Evolutionary conservation across 2,329 filamentous ascomycete genomes (phyloP).

Genomic region (Cordyceps cicadae): DNA sequence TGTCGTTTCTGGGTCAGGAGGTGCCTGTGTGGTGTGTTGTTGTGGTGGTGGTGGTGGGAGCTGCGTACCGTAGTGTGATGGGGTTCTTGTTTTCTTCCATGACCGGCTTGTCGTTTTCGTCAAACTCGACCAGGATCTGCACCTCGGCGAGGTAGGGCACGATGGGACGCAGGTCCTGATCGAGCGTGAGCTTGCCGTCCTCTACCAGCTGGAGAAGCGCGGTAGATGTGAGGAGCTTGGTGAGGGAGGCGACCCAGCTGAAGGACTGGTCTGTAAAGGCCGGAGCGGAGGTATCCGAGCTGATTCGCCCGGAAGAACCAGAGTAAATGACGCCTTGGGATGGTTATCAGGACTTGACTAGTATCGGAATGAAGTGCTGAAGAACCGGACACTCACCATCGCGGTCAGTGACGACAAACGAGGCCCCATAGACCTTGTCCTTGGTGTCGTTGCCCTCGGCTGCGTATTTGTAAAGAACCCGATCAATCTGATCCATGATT

Average conservation of each 20-base stretch:
- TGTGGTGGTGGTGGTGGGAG: not conserved
- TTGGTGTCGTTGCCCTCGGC: slow-evolving; percentile 19
- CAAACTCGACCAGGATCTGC: slow-evolving; percentile 21
- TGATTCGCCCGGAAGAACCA: slow-evolving; percentile 22
- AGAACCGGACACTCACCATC: slow-evolving; percentile 14
- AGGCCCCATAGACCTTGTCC: slow-evolving; percentile 22
- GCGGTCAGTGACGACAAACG: slow-evolving; percentile 21
- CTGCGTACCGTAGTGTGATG: slow-evolving; percentile 22
- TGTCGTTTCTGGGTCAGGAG: slow-evolving; percentile 10
- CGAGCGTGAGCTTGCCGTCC: slow-evolving; percentile 19
- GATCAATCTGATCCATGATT: slow-evolving; percentile 16
- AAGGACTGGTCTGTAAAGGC: slow-evolving; percentile 22
- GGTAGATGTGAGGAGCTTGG: slow-evolving; percentile 27
- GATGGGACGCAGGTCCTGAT: slow-evolving; percentile 22
- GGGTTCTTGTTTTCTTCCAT: slow-evolving; percentile 20
- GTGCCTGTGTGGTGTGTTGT: not conserved
- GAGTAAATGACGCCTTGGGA: slow-evolving; percentile 21
- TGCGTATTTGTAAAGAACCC: slow-evolving; percentile 18
- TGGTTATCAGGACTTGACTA: not conserved
- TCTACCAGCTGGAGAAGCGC: slow-evolving; percentile 26
- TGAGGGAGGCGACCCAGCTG: slow-evolving; percentile 26
- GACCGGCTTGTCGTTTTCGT: slow-evolving; percentile 19
- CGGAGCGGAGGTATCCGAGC: slow-evolving; percentile 15
- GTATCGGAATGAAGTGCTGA: not conserved
- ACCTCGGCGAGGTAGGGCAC: slow-evolving; percentile 21